Evolutionary conservation across 306 rosid genomes (phyloP).

Genomic region (Lotus japonicus): DNA sequence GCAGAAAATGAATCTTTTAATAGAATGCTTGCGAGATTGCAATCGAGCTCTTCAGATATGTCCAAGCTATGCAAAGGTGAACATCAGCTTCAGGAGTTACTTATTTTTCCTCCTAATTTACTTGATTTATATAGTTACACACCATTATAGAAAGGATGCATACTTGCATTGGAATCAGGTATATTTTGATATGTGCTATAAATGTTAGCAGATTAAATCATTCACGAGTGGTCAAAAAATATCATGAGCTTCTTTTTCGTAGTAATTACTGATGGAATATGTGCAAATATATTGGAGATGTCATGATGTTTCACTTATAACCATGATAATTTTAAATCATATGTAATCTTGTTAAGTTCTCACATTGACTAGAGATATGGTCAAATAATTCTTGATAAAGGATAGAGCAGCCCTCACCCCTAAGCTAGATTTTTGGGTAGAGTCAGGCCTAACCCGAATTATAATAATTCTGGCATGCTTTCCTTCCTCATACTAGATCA

Average conservation of each 20-base stretch:
- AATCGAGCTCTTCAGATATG: constrained; percentile 65
- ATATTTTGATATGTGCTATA: not conserved
- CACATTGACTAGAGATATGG: too few relatives aligned
- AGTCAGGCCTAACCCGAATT: too few relatives aligned
- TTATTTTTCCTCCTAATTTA: not conserved
- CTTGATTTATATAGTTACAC: not conserved
- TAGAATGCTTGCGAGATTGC: constrained; percentile 69
- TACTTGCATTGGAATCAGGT: not conserved
- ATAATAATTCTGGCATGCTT: not conserved
- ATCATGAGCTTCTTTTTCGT: not conserved
- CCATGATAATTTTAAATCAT: not conserved
- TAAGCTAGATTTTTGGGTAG: too few relatives aligned
- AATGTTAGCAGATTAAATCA: not conserved
- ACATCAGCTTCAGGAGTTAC: constrained; percentile 8
- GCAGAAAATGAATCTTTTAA: constrained; percentile 65
- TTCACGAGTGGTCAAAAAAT: not conserved
- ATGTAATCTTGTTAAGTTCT: not conserved
- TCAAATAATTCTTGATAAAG: too few relatives aligned
- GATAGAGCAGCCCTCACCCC: too few relatives aligned
- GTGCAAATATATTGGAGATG: not conserved
- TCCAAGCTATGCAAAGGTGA: constrained; percentile 73
- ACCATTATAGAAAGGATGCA: not conserved
- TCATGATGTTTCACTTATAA: not conserved
- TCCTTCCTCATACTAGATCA: constrained; percentile 9
- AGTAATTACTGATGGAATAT: not conserved